Conservation (phyloP, 2,329 filamentous ascomycete species). For the Clonostachys rosea region DNA sequence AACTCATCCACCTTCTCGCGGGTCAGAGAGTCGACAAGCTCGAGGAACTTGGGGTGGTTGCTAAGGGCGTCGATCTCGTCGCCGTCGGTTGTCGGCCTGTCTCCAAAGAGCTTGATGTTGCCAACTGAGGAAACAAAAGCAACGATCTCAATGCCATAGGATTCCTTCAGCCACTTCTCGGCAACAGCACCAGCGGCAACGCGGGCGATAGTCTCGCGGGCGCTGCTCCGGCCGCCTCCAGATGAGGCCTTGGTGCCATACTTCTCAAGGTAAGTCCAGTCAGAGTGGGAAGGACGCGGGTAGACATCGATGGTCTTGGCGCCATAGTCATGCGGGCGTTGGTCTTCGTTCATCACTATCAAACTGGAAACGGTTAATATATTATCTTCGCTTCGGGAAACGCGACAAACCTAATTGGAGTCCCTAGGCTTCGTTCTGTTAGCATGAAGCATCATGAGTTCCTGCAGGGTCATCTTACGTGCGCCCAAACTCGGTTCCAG, state of each 20-base stretch:
- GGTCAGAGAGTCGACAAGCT: constrained; percentile 67
- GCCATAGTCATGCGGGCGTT: constrained; percentile 88
- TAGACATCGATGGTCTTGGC: constrained; percentile 85
- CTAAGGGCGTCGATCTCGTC: constrained; percentile 44
- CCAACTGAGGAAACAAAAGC: constrained; percentile 88
- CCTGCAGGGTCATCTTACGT: constrained; percentile 34
- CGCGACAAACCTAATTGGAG: constrained; percentile 77
- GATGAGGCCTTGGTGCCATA: constrained; percentile 91
- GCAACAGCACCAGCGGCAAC: constrained; percentile 90
- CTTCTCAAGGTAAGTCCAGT: constrained; percentile 96
- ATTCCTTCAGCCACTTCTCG: constrained; percentile 81
- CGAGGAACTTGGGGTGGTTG: constrained; percentile 74
- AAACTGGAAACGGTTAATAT: neutral
- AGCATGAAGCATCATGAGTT: neutral
- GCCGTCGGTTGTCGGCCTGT: constrained; percentile 8
- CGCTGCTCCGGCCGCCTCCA: constrained; percentile 84
- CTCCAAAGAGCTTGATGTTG: constrained; percentile 27
- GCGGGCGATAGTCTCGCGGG: constrained; percentile 90
- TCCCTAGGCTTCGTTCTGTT: constrained; percentile 52
- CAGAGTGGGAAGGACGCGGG: constrained; percentile 88
- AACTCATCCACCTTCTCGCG: constrained; percentile 76
- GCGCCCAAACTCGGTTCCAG: constrained; percentile 83
- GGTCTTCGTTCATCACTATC: constrained; percentile 77
- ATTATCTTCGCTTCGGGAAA: neutral
- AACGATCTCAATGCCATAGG: constrained; percentile 85